Percentiles rank a stretch among this genome's conserved stretches.
phyloP scores from a whole-genome alignment of 805 yeast genomes.

The Sugiyamaella floridensis region DNA sequence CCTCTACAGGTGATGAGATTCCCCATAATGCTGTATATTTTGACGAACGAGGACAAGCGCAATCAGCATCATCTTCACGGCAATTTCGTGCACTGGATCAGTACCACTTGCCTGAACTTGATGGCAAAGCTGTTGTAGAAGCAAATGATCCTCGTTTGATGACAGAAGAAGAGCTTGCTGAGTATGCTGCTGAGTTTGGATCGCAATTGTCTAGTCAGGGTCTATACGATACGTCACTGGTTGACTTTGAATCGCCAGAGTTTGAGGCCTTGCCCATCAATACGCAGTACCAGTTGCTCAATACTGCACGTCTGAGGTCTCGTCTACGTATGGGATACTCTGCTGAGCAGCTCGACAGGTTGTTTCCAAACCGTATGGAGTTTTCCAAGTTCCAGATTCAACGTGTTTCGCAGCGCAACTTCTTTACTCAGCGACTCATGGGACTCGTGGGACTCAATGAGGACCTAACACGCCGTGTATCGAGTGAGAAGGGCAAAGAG shows the following conservation, averaged over 20 bases:
- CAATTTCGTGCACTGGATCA: conserved; percentile 61
- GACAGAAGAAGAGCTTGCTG: conserved; percentile 63
- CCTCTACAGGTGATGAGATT: conserved; percentile 16
- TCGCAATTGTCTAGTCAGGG: conserved; percentile 43
- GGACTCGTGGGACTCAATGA: conserved; percentile 71
- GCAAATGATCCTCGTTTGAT: conserved; percentile 65
- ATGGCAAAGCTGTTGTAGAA: conserved; percentile 43
- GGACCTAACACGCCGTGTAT: conserved; percentile 40
- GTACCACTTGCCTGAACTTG: conserved; percentile 72
- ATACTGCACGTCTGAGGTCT: conserved; percentile 75
- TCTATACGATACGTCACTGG: conserved; percentile 36
- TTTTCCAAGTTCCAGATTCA: conserved; percentile 89
- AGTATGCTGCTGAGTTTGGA: conserved; percentile 49
- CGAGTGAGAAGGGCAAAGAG: conserved; percentile 73
- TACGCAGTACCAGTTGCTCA: conserved; percentile 81
- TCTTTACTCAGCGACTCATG: conserved; percentile 80
- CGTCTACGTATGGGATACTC: conserved; percentile 92
- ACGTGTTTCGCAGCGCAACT: conserved; percentile 87
- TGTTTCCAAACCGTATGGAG: conserved; percentile 81
- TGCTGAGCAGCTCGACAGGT: conserved; percentile 72
- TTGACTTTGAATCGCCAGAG: conserved; percentile 79
- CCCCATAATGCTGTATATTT: conserved; percentile 28
- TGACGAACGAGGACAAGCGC: conserved; percentile 31
- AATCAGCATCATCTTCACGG: neutral
- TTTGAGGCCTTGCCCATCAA: conserved; percentile 72